Percentiles rank a stretch among this genome's conserved stretches.
These are phyloP conservation scores for Solanum peruvianum DNA, from an alignment of 257 asterid genomes.

Conservation along the genomic window DNA sequence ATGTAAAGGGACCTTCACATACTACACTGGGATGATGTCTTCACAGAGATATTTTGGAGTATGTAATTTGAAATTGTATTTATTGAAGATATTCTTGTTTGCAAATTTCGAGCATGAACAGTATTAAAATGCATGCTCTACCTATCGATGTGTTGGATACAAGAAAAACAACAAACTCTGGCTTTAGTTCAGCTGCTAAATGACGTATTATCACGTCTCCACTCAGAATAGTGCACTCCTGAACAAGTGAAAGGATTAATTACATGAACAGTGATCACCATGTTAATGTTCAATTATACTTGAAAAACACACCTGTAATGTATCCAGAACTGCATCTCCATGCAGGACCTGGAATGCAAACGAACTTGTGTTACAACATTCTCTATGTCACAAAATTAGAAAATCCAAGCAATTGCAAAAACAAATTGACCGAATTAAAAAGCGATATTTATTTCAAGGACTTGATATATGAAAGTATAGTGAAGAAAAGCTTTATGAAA, in stretches of 20 bases:
- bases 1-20: background rate
- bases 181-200: conserved; percentile 73
- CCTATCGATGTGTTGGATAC: conserved; percentile 42
- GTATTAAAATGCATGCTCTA: background rate
- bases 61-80: background rate
- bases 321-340: conserved; percentile 95
- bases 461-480: background rate
- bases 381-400: background rate
- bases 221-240: conserved; percentile 95
- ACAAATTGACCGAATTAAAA: background rate
- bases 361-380: conserved; percentile 1
- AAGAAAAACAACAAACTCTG: conserved; percentile 76
- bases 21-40: background rate
- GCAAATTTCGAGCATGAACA: background rate
- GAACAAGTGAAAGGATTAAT: conserved; percentile 9
- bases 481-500: background rate
- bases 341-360: conserved; percentile 60
- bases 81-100: background rate
- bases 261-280: background rate
- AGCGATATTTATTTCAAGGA: background rate
- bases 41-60: background rate
- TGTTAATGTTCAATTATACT: background rate
- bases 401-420: background rate
- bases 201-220: conserved; percentile 89
- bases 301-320: conserved; percentile 54